Percentiles rank a stretch among this genome's conserved stretches.
Evolutionary conservation across 139 green algal species (phyloP).

Genomic region (Mychonastes homosphaera): DNA sequence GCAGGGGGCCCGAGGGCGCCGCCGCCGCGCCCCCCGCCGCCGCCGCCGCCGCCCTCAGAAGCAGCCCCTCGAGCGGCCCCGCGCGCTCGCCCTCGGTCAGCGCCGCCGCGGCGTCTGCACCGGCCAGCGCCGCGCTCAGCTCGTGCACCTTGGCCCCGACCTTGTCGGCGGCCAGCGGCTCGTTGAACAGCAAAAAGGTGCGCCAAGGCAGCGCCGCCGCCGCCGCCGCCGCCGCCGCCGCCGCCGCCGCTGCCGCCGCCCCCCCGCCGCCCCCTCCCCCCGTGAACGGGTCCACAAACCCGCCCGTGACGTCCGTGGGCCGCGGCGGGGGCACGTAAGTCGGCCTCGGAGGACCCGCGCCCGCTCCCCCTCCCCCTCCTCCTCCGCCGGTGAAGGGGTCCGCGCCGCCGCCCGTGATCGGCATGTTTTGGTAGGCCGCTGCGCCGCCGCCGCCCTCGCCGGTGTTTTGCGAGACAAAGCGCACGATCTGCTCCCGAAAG

Average conservation of each 20-base stretch:
- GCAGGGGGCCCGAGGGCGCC: background rate
- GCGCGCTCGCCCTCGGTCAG: constrained; percentile 20
- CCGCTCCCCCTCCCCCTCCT: too few relatives aligned
- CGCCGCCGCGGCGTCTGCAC: constrained; percentile 1
- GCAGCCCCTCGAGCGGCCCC: constrained; percentile 31
- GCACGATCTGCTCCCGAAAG: constrained; percentile 57
- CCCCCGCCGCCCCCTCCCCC: constrained; percentile 17
- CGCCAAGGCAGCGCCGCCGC: constrained; percentile 3
- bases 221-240: background rate
- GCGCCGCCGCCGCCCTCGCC: constrained; percentile 2
- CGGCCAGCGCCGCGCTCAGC: constrained; percentile 15
- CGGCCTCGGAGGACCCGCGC: too few relatives aligned
- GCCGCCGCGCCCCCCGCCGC: constrained; percentile 5
- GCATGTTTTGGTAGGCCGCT: background rate
- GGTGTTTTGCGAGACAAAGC: constrained; percentile 81
- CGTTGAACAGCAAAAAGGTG: constrained; percentile 45
- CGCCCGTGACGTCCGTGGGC: constrained; percentile 12
- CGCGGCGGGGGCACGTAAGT: too few relatives aligned
- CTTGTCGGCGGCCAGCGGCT: constrained; percentile 22
- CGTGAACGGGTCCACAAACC: constrained; percentile 50
- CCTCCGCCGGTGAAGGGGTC: constrained; percentile 40
- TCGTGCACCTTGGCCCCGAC: constrained; percentile 31
- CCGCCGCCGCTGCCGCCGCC: constrained; percentile 11
- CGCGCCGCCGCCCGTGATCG: constrained; percentile 28
- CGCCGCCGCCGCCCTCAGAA: constrained; percentile 9